Conservation (phyloP, 805 yeast species). For the Wickerhamomyces kurtzmanii region DNA sequence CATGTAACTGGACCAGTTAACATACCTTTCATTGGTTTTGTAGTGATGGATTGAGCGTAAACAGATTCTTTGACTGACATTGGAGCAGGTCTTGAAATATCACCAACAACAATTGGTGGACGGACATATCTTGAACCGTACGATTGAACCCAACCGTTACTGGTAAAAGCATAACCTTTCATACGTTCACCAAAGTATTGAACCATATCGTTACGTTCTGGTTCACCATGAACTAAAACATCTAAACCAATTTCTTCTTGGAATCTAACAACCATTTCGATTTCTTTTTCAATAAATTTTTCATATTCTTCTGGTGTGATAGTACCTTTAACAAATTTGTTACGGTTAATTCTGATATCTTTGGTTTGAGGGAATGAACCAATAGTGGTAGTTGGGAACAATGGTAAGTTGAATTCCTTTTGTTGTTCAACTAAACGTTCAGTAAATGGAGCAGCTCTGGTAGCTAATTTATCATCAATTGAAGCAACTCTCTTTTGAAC, state of each 20-base stretch:
- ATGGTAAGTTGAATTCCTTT: slow-evolving; percentile 82
- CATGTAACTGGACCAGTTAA: slow-evolving; percentile 99
- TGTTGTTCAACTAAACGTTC: slow-evolving; percentile 83
- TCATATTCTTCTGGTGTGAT: slow-evolving; percentile 93
- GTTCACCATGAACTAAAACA: slow-evolving; percentile 99
- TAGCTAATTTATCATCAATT: slow-evolving; percentile 64
- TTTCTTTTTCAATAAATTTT: slow-evolving; percentile 93
- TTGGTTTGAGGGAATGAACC: slow-evolving; percentile 99
- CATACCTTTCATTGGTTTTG: slow-evolving; percentile 99
- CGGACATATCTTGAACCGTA: slow-evolving; percentile 99
- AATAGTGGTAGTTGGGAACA: slow-evolving; percentile 99
- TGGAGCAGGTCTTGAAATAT: slow-evolving; percentile 95
- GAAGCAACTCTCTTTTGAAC: slow-evolving; percentile 82
- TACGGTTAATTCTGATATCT: slow-evolving; percentile 97
- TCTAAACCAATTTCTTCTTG: slow-evolving; percentile 99
- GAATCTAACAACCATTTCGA: slow-evolving; percentile 92
- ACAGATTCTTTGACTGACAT: slow-evolving; percentile 99
- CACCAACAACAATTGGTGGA: slow-evolving; percentile 99
- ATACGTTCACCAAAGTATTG: slow-evolving; percentile 99
- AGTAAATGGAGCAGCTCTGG: slow-evolving; percentile 83
- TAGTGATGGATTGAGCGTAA: slow-evolving; percentile 94
- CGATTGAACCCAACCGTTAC: slow-evolving; percentile 99
- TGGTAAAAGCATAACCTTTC: slow-evolving; percentile 96
- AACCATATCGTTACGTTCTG: slow-evolving; percentile 99
- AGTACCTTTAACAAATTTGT: slow-evolving; percentile 96